A percentile compares a stretch with the other conserved stretches of the same genome.
phyloP scores from a whole-genome alignment of 192 early-diverging fungal genomes.

The Backusella psychrophila region DNA sequence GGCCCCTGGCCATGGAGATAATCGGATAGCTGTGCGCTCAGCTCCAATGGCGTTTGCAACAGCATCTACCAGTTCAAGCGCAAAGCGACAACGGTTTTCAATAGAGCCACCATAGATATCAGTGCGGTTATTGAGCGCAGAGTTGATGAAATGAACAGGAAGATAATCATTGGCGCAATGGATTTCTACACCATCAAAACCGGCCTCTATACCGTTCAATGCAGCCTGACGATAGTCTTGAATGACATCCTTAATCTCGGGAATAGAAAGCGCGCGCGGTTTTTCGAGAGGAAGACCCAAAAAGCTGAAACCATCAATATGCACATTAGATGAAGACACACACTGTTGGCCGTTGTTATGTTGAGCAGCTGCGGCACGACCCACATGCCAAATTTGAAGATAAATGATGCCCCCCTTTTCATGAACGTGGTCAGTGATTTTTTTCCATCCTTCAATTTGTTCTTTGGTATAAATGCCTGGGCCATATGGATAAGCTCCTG shows the following conservation, averaged over 20 bases:
- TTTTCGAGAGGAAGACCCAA: slow-evolving; percentile 9
- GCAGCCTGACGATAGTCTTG: slow-evolving; percentile 47
- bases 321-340: slow-evolving; percentile 19
- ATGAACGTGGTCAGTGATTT: slow-evolving; percentile 53
- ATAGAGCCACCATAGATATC: slow-evolving; percentile 31
- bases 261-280: slow-evolving; percentile 15
- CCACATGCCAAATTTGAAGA: slow-evolving; percentile 52
- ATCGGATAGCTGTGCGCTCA: slow-evolving; percentile 35
- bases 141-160: slow-evolving; percentile 76
- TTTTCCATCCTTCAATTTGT: slow-evolving; percentile 50
- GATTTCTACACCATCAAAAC: slow-evolving; percentile 87
- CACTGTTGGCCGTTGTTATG: background rate
- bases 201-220: slow-evolving; percentile 68
- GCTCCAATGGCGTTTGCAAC: slow-evolving; percentile 22
- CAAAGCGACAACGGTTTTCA: slow-evolving; percentile 30
- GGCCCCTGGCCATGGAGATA: slow-evolving; percentile 27
- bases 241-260: slow-evolving; percentile 9
- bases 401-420: slow-evolving; percentile 53
- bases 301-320: slow-evolving; percentile 10
- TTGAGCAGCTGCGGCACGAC: slow-evolving; percentile 4
- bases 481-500: slow-evolving; percentile 18
- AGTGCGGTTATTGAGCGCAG: slow-evolving; percentile 79
- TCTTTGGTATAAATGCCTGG: slow-evolving; percentile 39
- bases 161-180: slow-evolving; percentile 93
- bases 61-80: slow-evolving; percentile 30